Evolutionary conservation across 768 basidiomycete genomes (phyloP).

Genomic region (Leccinellum rugosiceps): DNA sequence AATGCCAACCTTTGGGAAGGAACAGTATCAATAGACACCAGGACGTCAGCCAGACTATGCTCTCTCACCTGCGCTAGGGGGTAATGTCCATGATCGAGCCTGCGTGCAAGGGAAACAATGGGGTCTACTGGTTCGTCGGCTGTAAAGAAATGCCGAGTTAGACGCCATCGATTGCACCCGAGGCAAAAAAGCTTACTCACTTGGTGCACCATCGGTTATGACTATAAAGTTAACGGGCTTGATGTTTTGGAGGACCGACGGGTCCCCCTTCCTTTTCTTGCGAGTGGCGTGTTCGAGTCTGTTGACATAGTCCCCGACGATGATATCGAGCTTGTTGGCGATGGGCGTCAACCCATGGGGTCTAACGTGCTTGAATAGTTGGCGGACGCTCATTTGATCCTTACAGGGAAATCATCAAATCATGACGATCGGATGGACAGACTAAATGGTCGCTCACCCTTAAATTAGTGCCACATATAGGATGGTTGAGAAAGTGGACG

Average conservation of each 20-base stretch:
- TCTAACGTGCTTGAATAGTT: conserved; percentile 42
- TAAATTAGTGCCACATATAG: conserved; percentile 32
- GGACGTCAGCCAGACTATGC: too few relatives aligned
- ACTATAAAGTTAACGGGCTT: conserved; percentile 60
- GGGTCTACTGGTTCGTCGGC: conserved; percentile 51
- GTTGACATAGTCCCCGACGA: conserved; percentile 38
- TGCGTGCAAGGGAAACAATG: conserved; percentile 44
- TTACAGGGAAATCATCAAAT: conserved; percentile 14
- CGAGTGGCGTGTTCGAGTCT: conserved; percentile 32
- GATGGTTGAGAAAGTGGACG: conserved; percentile 55
- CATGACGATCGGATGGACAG: not conserved
- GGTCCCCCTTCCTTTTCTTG: conserved; percentile 21
- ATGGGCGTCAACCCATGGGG: conserved; percentile 48
- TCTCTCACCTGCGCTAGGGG: conserved; percentile 50
- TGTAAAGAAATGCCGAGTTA: conserved; percentile 18
- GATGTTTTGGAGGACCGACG: conserved; percentile 30
- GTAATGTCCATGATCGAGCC: conserved; percentile 50
- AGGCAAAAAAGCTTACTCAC: conserved; percentile 40
- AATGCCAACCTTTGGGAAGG: conserved; percentile 50
- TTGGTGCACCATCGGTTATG: conserved; percentile 64
- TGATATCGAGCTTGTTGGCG: conserved; percentile 36
- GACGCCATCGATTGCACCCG: not conserved
- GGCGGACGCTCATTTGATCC: conserved; percentile 36
- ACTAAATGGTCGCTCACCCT: conserved; percentile 30
- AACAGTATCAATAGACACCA: not conserved